Evolutionary conservation across 164 flowering plant genomes (phyloP), one percentile per base, ranked within the genome.

Genomic region (Magnolia officinalis): DNA sequence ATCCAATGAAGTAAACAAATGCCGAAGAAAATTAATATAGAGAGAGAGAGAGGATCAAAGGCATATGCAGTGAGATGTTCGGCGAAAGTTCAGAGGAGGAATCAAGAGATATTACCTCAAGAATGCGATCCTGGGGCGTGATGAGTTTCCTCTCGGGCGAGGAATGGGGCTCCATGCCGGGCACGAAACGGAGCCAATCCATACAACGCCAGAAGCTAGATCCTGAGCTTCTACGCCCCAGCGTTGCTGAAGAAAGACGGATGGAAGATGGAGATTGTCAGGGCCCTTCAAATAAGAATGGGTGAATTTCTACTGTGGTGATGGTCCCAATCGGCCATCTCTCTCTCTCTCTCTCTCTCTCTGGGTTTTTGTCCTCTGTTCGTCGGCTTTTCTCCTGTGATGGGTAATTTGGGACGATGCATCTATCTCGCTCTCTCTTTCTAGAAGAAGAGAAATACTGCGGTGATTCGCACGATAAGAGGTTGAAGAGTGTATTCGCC

Each of bases 181-280:
- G 72, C 75, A 85, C 66, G 70, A 55, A 78, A 67, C 84, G 80
- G 75, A 89, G 67, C 94, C 87, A 89, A 74, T 82, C 87, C 23
- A 75, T 78, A 79, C 89, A 87, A 76, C 85, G 80, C 80, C 88
- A 86, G 77, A 74, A 74, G 49, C 81, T 71, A 50, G 80, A 74
- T 78, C 61, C 61, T 55, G 61, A 16, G 61, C 88, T 75, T 21
- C 84, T 72, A 73, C 88, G 89, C 88, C 87, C 91, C 89, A 89
- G 89, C 75, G 73, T 73, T 80, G 74, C 75, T 29, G 18, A 10
- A 55, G 18, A 16, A 55, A 55, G 18, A 55, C 61, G 11, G 18
- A 55, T 10, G 61, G 16, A 16, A 55, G 61, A 16, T 55, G 61
- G 61, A 55, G 61, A 16, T 55, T 10, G 18, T 55, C 61, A 10